Base-by-base conservation (phyloP, 1,284 basidiomycete species). In the Ceratobasidium sp. region DNA sequence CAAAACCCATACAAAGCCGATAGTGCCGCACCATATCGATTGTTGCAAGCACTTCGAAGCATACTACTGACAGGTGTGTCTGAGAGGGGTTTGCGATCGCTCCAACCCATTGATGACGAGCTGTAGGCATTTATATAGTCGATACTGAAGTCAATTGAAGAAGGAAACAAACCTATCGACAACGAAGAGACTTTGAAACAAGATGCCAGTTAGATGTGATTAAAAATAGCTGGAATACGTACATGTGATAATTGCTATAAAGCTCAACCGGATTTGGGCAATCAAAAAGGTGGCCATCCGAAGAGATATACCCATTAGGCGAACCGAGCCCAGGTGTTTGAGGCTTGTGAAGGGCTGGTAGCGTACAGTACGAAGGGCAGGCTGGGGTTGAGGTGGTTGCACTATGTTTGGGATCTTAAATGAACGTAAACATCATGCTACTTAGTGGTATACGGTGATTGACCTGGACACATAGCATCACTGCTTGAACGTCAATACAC, bases 21-120 rank as follows among this genome's bases (percentile, higher is more conserved):
- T 59, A 84, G 84, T 0, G 88, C 88, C 1, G 88, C 86, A 0
- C 87, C 87, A 28, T 87, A 83, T 46, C 87, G 79, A 75, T 89
- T 86, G 74, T 88, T 80, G 58, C 81, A 78, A 0, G 46, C 65
- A 21, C 77, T 75, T 0, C 73, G 73, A 71, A 89, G 87, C 21
- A 76, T 76, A 14, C 77, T 71, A 1, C 84, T 83, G 1, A 78
- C 81, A 0, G 88, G 86, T 1, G 85, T 84, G 65, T 83, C 81
- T 1, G 76, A 75, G 1, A 88, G 79, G 0, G 87, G 88, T 0
- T 72, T 77, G 36, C 82, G 80, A 75, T 88, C 88, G 0, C 0
- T 16, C 1, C 0, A 8, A 2, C 26, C 0, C 87, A 89, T 89
- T 0, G 87, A 89, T 0, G 81, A 72, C 0, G 88, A 89, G 60